Conservation (phyloP, 2,329 filamentous ascomycete genomes). For the Cadophora sp. region DNA sequence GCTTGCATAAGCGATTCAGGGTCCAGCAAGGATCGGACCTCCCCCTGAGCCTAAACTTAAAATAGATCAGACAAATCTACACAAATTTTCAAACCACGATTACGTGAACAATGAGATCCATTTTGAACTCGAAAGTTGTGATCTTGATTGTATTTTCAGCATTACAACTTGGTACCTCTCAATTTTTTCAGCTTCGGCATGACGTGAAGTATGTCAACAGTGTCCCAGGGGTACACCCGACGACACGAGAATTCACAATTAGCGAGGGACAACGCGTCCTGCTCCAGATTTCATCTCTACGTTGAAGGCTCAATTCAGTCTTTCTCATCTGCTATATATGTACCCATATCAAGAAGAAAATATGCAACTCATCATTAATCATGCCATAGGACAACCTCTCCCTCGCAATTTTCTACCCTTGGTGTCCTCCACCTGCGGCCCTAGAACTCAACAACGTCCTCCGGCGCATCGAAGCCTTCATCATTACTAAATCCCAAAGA, state of each 20-base stretch:
- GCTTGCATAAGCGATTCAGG: constrained; percentile 15
- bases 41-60: background rate
- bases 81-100: too few relatives aligned
- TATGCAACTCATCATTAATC: background rate
- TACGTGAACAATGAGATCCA: too few relatives aligned
- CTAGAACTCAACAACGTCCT: constrained; percentile 10
- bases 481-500: background rate
- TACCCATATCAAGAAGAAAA: background rate
- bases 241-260: background rate
- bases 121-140: too few relatives aligned
- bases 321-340: background rate
- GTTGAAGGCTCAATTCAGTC: background rate
- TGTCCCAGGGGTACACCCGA: constrained; percentile 2
- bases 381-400: background rate
- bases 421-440: background rate
- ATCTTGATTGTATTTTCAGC: background rate
- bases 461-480: background rate
- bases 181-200: background rate
- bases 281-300: background rate
- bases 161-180: background rate
- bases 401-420: background rate
- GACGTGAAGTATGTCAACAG: background rate
- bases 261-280: background rate
- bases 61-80: too few relatives aligned
- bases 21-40: constrained; percentile 7